Evolutionary conservation across 2,329 filamentous ascomycete species (phyloP), one percentile per base, ranked within the genome.

Genomic region (Diaporthe vexans): DNA sequence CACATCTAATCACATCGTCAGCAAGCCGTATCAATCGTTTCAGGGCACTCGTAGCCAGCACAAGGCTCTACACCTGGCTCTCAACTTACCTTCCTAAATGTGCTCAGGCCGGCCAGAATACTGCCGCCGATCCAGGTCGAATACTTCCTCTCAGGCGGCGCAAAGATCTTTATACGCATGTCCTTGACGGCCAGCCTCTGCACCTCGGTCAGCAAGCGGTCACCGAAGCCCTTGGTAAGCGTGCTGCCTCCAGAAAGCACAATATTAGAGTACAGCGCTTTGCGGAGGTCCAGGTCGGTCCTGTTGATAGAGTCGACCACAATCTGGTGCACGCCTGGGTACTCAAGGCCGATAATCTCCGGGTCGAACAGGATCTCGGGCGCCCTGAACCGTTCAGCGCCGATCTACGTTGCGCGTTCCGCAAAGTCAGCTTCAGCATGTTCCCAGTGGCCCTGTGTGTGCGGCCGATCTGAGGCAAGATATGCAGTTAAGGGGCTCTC

Each of bases 161-260:
- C 97, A 86, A 97, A 98, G 82, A 99, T 99, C 89, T 98, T 98
- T 87, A 99, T 98, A 81, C 95, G 92, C 96, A 98, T 99, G 83
- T 99, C 97, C 88, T 98, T 98, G 79, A 98, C 95, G 15, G 97
- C 97, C 80, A 98, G 87, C 82, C 93, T 90, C 86, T 98, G 97
- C 78, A 98, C 93, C 86, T 99, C 97, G 78, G 94, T 92, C 81
- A 99, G 88, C 79, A 99, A 86, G 69, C 97, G 91, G 84, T 98
- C 97, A 73, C 96, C 96, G 82, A 99, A 99, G 58, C 97, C 97
- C 86, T 97, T 98, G 79, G 95, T 98, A 81, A 99, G 88, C 35
- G 97, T 99, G 81, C 95, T 97, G 71, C 97, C 97, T 76, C 97
- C 97, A 0, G 96, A 98, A 54, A 99, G 91, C 75, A 99, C 96